Evolutionary conservation across 2,329 filamentous ascomycete species (phyloP).

Genomic region (Ophiognomonia clavigignenti-juglandacearum): DNA sequence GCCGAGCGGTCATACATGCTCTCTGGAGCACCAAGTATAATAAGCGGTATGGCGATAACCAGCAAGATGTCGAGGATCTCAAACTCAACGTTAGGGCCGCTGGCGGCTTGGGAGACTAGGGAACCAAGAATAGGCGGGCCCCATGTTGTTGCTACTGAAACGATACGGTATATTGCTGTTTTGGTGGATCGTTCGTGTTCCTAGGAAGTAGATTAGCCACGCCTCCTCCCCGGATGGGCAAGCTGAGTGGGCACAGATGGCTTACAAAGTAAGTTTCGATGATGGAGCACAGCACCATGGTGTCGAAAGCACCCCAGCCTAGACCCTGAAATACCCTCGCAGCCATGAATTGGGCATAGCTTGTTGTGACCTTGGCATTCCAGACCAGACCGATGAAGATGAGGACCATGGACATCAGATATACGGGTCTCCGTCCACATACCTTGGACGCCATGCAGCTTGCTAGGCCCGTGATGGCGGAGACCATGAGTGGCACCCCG

Average conservation of each 20-base stretch:
- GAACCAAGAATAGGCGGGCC: constrained; percentile 51
- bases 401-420: constrained; percentile 39
- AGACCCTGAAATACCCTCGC: constrained; percentile 51
- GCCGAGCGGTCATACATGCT: constrained; percentile 44
- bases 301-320: constrained; percentile 56
- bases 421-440: constrained; percentile 50
- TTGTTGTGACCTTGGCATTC: constrained; percentile 39
- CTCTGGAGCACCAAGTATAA: constrained; percentile 47
- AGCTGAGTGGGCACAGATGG: not conserved
- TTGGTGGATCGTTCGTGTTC: constrained; percentile 47
- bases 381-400: constrained; percentile 46
- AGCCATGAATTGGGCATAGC: constrained; percentile 43
- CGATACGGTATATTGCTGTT: constrained; percentile 39
- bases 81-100: constrained; percentile 44
- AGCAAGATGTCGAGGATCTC: constrained; percentile 46
- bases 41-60: constrained; percentile 38
- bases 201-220: constrained; percentile 28
- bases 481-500: constrained; percentile 47
- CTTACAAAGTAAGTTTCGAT: constrained; percentile 54
- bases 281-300: constrained; percentile 45
- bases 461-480: constrained; percentile 38
- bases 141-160: constrained; percentile 44
- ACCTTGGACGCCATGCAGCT: constrained; percentile 39
- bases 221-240: not conserved
- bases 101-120: constrained; percentile 34